Evolutionary conservation across 306 rosid genomes (phyloP), one percentile per base, ranked within the genome.

Genomic region (Sindora glabra): DNA sequence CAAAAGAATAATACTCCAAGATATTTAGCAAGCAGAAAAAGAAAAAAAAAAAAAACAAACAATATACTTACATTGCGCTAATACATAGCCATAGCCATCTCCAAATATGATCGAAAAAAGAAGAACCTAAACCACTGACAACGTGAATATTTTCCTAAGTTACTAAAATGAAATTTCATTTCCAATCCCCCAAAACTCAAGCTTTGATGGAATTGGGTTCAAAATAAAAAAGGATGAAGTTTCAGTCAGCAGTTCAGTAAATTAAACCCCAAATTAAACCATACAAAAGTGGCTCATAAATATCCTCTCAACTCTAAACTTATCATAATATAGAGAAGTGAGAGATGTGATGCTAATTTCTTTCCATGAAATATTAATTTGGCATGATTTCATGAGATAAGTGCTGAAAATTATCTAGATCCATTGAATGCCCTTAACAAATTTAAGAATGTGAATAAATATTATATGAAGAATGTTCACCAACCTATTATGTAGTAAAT

Each of bases 401-500:
- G 42, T 32, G 32, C 21, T 32, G 33, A 48, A 33, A 7, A 19
- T 39, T 62, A 41, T 30, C 33, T 12, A 23, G 50, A 48, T 22
- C 24, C 49, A 54, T 32, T 24, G 34, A 61, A 27, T 13, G 8
- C 48, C 44, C 11, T 59, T 46, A 15, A 15, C 50, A 57, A 67
- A 51, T 46, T 45, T 53, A 13, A 24, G 24, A 52, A 58, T 22
- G 40, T 41, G 27, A 44, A 56, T 69, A 14, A 11, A 30, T 32
- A 40, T 21, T 6, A 11, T 36, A 40, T 22, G 51, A 66, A 71
- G 18, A n/a, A 62, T 21, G 48, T 10, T 12, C 38, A 75, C 80
- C 61, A 11, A 86, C 94, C 94, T 86, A 73, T 45, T 58, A 46
- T 65, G 66, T 15, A 52, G 40, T 49, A 19, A 7, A 29, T 74